Evolutionary conservation across 2,329 filamentous ascomycete species (phyloP).

Genomic region (Trichoderma sp.): DNA sequence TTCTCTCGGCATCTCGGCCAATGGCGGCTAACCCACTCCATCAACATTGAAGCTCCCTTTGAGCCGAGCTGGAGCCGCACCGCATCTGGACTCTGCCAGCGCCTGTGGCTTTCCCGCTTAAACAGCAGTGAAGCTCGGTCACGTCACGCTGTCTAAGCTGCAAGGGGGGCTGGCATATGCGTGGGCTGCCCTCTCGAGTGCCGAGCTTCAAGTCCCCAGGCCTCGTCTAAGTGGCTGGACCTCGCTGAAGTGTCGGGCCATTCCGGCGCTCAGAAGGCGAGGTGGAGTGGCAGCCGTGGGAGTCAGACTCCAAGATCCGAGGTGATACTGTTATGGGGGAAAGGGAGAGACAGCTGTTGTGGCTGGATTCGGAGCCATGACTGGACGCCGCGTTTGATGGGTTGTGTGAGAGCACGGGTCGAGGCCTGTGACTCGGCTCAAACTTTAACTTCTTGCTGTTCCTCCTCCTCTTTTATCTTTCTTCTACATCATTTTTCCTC

Average conservation of each 20-base stretch:
- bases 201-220: constrained; percentile 4
- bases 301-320: constrained; percentile 10
- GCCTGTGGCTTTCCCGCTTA: background rate
- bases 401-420: background rate
- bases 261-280: constrained; percentile 17
- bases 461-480: background rate
- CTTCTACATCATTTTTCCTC: background rate
- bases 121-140: background rate
- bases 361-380: constrained; percentile 6
- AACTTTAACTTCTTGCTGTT: constrained; percentile 6
- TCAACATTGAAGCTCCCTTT: constrained; percentile 16
- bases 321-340: constrained; percentile 5
- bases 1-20: constrained; percentile 39
- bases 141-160: constrained; percentile 13
- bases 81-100: background rate
- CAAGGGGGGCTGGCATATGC: background rate
- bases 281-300: background rate
- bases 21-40: constrained; percentile 36
- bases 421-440: constrained; percentile 18
- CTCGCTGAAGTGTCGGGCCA: constrained; percentile 16
- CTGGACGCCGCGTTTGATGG: constrained; percentile 9
- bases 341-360: constrained; percentile 3
- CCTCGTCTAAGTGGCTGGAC: constrained; percentile 13
- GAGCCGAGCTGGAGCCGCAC: constrained; percentile 23
- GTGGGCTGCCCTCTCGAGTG: background rate